These are phyloP conservation scores for Alternaria sp. DNA, from an alignment of 2,329 filamentous ascomycete species.

Conservation along the genomic window DNA sequence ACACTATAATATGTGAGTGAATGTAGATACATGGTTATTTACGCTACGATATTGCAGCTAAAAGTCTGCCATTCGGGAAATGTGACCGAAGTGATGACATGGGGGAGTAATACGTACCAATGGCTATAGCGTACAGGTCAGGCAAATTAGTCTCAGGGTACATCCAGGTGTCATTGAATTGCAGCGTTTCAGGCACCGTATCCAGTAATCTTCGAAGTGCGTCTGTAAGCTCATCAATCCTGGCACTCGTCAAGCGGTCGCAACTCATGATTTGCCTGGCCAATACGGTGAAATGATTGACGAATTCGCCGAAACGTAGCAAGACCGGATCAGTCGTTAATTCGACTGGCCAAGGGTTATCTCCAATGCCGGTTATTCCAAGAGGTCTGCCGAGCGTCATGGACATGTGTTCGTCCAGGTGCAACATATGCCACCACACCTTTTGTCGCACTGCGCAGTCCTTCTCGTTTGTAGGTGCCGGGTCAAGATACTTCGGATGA, in stretches of 20 bases:
- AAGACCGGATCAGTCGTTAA: constrained; percentile 55
- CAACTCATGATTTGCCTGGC: constrained; percentile 58
- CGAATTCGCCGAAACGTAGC: constrained; percentile 56
- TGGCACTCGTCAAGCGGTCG: constrained; percentile 52
- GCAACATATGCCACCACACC: constrained; percentile 63
- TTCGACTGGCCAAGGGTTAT: constrained; percentile 57
- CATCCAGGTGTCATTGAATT: constrained; percentile 58
- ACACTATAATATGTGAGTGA: constrained; percentile 43
- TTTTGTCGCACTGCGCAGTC: constrained; percentile 55
- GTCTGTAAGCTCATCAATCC: constrained; percentile 59
- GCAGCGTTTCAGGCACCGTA: constrained; percentile 57
- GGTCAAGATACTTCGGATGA: constrained; percentile 57
- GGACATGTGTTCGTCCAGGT: constrained; percentile 61
- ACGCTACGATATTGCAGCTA: background rate
- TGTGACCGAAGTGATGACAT: background rate
- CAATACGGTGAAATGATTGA: constrained; percentile 58
- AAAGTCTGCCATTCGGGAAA: background rate
- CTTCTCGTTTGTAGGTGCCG: constrained; percentile 50
- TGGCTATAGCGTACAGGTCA: constrained; percentile 56
- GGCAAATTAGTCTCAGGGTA: constrained; percentile 49
- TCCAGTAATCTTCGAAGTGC: constrained; percentile 53
- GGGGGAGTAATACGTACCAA: constrained; percentile 45
- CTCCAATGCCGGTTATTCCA: constrained; percentile 59
- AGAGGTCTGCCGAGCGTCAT: constrained; percentile 59
- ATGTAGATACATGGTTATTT: background rate